Conservation (phyloP, 768 basidiomycete species). For the Lentinula edodes region DNA sequence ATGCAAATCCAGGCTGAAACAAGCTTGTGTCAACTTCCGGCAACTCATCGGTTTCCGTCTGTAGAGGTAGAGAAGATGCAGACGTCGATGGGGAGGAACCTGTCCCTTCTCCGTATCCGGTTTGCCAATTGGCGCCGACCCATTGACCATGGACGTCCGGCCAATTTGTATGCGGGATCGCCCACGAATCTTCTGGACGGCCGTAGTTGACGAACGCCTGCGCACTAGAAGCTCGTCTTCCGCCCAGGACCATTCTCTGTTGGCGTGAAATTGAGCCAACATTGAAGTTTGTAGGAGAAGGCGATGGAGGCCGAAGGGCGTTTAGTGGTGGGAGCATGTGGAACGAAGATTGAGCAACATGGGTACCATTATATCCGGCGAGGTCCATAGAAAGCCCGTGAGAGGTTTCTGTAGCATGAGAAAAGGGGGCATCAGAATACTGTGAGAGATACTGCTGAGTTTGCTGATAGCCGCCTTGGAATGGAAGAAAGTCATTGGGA, state of each 20-base stretch:
- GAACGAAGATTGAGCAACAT: conserved; percentile 13
- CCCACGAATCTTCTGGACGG: conserved; percentile 1
- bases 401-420: conserved; percentile 31
- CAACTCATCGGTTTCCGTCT: conserved; percentile 37
- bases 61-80: conserved; percentile 6
- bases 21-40: conserved; percentile 44
- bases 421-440: conserved; percentile 35
- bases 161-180: not conserved
- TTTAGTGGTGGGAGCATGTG: conserved; percentile 5
- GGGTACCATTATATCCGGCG: conserved; percentile 23
- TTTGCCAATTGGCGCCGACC: not conserved
- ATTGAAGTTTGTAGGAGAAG: conserved; percentile 8
- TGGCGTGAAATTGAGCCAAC: conserved; percentile 34
- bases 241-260: conserved; percentile 34
- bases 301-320: conserved; percentile 6
- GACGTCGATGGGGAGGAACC: not conserved
- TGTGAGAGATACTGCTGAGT: not conserved
- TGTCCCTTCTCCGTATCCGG: not conserved
- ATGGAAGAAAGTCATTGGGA: conserved; percentile 28
- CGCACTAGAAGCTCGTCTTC: conserved; percentile 46
- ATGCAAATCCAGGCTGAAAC: conserved; percentile 38
- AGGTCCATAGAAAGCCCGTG: conserved; percentile 33
- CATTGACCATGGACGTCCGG: not conserved
- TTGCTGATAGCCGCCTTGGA: not conserved
- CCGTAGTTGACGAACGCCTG: conserved; percentile 29